Evolutionary conservation across 1,284 basidiomycete species (phyloP).

Genomic region (Volvariella volvacea): DNA sequence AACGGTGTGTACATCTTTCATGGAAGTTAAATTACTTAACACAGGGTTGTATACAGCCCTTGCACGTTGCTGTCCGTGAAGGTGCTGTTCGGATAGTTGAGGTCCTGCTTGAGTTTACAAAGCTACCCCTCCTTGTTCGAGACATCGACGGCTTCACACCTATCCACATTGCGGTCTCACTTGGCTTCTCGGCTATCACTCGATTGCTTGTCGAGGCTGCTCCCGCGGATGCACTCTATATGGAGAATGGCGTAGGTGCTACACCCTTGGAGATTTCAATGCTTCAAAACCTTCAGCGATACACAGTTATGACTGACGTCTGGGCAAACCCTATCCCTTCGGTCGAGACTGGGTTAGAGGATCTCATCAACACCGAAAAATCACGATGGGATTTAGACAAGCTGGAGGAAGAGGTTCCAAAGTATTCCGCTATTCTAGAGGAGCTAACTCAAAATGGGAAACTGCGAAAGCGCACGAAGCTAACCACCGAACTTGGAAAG

Average conservation of each 20-base stretch:
- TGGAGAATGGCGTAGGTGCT: conserved; percentile 49
- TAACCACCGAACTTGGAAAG: neutral
- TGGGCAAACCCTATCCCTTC: too few species aligned
- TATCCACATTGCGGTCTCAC: conserved; percentile 37
- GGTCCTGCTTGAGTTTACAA: neutral
- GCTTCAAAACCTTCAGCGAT: conserved; percentile 10
- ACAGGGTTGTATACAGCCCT: neutral
- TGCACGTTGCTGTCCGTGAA: neutral
- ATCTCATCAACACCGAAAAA: too few species aligned
- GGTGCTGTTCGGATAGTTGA: neutral
- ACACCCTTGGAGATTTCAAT: conserved; percentile 40
- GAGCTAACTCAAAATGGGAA: conserved; percentile 21
- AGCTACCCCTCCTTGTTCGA: conserved; percentile 14
- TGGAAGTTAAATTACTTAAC: neutral
- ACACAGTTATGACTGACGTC: too few species aligned
- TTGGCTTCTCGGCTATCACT: conserved; percentile 25
- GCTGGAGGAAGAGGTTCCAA: conserved; percentile 25
- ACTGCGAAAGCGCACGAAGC: conserved; percentile 1
- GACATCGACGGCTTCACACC: conserved; percentile 39
- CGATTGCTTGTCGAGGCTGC: conserved; percentile 29
- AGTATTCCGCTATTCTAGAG: conserved; percentile 26
- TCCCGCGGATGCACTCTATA: conserved; percentile 29
- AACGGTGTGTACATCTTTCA: neutral
- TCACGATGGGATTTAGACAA: too few species aligned
- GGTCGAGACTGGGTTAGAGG: too few species aligned